Percentiles rank a stretch among this genome's conserved stretches.
Conservation (phyloP, 441 rosid species). For the Adansonia gregorii region DNA sequence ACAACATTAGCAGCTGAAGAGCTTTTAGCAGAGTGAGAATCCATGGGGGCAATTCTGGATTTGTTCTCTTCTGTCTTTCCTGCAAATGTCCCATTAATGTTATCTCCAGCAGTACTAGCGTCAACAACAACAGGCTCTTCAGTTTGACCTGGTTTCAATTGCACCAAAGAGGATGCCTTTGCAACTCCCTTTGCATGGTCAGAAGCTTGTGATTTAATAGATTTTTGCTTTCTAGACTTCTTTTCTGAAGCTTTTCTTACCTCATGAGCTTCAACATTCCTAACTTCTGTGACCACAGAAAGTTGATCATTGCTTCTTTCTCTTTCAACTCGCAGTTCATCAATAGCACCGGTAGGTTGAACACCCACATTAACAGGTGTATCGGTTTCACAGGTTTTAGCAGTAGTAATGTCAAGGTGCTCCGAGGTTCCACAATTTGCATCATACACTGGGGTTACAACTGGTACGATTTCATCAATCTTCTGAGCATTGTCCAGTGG, state of each 20-base stretch:
- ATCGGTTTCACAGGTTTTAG: constrained; percentile 43
- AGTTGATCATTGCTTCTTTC: constrained; percentile 41
- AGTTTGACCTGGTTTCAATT: constrained; percentile 48
- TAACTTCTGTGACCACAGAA: constrained; percentile 40
- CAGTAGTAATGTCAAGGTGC: constrained; percentile 22
- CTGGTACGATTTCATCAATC: constrained; percentile 32
- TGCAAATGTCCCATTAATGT: constrained; percentile 29
- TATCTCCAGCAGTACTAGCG: constrained; percentile 35
- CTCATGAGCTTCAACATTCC: constrained; percentile 58
- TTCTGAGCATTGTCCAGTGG: constrained; percentile 35
- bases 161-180: constrained; percentile 48
- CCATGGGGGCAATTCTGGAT: constrained; percentile 38
- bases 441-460: constrained; percentile 30
- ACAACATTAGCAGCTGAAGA: constrained; percentile 34
- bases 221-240: constrained; percentile 85
- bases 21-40: constrained; percentile 38
- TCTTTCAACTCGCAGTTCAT: constrained; percentile 40
- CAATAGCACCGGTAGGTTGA: constrained; percentile 36
- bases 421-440: constrained; percentile 30
- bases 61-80: constrained; percentile 38
- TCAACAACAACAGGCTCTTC: constrained; percentile 44
- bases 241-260: constrained; percentile 71
- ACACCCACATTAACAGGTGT: constrained; percentile 34
- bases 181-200: constrained; percentile 60
- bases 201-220: constrained; percentile 57